phyloP scores from a whole-genome alignment of 139 green algal genomes.

The Volvox africanus region DNA sequence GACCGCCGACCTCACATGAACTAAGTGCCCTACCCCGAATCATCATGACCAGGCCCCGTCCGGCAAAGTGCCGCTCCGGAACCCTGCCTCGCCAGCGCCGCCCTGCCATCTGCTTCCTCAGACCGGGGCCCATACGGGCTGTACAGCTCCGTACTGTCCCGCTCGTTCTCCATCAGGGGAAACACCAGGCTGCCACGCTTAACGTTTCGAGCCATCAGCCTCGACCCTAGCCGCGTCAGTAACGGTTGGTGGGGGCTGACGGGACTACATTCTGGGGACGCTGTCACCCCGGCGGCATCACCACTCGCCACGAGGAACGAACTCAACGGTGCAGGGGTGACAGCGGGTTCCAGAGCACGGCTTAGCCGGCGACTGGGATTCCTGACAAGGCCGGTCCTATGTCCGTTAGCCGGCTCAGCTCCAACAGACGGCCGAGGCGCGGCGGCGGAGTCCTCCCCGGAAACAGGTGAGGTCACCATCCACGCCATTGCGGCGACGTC shows the following conservation, averaged over 20 bases:
- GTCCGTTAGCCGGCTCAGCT: neutral
- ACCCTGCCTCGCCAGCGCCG: too few species aligned
- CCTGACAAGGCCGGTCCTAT: neutral
- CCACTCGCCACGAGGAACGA: neutral
- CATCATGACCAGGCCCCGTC: too few species aligned
- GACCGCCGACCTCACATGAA: too few species aligned
- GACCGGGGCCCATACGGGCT: too few species aligned
- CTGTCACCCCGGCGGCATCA: neutral
- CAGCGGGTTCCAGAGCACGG: neutral
- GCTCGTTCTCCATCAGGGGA: neutral
- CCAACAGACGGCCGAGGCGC: neutral
- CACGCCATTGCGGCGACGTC: neutral
- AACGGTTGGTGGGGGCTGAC: neutral
- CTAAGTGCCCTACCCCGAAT: too few species aligned
- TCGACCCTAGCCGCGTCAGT: neutral
- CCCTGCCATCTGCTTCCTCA: too few species aligned
- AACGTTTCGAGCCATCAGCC: neutral
- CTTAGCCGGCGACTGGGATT: neutral
- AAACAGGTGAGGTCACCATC: neutral
- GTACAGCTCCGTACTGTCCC: neutral
- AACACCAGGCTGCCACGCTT: neutral
- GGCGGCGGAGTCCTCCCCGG: neutral
- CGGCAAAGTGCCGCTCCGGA: too few species aligned
- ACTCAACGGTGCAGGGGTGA: neutral
- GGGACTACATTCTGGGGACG: neutral